Base-by-base conservation (phyloP, 2,329 filamentous ascomycete genomes). In the Alternaria panax region DNA sequence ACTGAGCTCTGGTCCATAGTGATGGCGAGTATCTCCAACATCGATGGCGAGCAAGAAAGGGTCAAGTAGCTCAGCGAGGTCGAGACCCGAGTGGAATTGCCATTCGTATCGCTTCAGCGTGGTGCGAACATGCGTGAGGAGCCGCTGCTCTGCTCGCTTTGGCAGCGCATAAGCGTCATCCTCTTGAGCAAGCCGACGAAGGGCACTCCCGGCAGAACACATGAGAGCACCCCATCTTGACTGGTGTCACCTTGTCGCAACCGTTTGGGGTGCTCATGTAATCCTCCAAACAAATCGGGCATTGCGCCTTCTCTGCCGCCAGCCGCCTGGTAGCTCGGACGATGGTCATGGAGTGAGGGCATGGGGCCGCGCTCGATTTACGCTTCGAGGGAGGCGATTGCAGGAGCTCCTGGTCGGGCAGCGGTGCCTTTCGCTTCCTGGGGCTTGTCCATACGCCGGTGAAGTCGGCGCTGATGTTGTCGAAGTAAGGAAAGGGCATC, bases 71-170 rank as follows among this genome's bases (percentile, higher is more conserved):
- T 67, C 64, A 20, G 64, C 64, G n/a, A 65, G 54, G 22, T 68
- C 66, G 62, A 25, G 30, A 6, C 5, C 12, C 12, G 30, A 14
- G 30, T 16, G 30, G 12, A 42, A 68, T 20, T 67, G 66, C 62
- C 62, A 68, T 55, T 65, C 64, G 40, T 55, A 67, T 8, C 51
- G 51, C 28, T 50, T 60, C 24, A 68, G 45, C 5, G 60, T 63
- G 11, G 45, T 34, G 8, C 41, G 48, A 25, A 68, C 50, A 22
- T 68, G 62, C 4, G 25, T 14, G 20, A 63, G 16, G 12, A 67
- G 38, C 5, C 5, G 12, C 16, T 32, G 30, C 4, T 16, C 30
- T 25, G 30, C 28, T 28, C 12, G 22, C n/a, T 53, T 58, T 9
- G 59, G 27, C 6, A 68, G 47, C 7, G 43, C 42, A 52, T 57